A percentile compares a stretch with the other conserved stretches of the same genome.
phyloP scores from a whole-genome alignment of 1,284 basidiomycete species.

The Microbotryum silenes-acaulis region DNA sequence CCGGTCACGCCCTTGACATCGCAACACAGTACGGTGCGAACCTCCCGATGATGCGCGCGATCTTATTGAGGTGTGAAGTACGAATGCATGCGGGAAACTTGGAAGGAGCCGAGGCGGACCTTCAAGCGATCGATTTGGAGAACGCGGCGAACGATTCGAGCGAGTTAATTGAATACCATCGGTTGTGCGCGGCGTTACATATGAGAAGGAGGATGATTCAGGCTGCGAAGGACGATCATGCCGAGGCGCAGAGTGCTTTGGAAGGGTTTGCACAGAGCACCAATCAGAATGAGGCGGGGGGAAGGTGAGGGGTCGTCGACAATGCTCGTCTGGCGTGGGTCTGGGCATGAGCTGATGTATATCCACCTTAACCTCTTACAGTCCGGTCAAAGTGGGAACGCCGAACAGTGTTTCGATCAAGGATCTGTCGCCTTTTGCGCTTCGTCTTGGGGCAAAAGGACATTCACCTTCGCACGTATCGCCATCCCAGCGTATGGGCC shows the following conservation, averaged over 20 bases:
- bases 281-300: constrained; percentile 3
- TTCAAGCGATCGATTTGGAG: constrained; percentile 49
- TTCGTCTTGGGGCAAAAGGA: too few species aligned
- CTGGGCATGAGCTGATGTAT: too few species aligned
- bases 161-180: constrained; percentile 56
- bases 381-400: not conserved
- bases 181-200: constrained; percentile 51
- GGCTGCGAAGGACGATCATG: constrained; percentile 46
- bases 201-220: constrained; percentile 48
- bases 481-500: constrained; percentile 1
- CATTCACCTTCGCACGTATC: constrained; percentile 1
- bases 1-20: constrained; percentile 61
- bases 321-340: too few species aligned
- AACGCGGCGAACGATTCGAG: constrained; percentile 37
- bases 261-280: constrained; percentile 38
- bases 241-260: constrained; percentile 35
- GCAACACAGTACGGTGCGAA: constrained; percentile 59
- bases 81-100: constrained; percentile 55
- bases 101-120: constrained; percentile 50
- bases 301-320: too few species aligned
- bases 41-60: constrained; percentile 55
- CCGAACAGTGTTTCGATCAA: constrained; percentile 5
- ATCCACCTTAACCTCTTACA: not conserved
- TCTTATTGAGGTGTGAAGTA: constrained; percentile 59
- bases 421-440: constrained; percentile 42